These are phyloP conservation scores for Rhodocollybia butyracea DNA, from an alignment of 768 basidiomycete species.

Conservation along the genomic window DNA sequence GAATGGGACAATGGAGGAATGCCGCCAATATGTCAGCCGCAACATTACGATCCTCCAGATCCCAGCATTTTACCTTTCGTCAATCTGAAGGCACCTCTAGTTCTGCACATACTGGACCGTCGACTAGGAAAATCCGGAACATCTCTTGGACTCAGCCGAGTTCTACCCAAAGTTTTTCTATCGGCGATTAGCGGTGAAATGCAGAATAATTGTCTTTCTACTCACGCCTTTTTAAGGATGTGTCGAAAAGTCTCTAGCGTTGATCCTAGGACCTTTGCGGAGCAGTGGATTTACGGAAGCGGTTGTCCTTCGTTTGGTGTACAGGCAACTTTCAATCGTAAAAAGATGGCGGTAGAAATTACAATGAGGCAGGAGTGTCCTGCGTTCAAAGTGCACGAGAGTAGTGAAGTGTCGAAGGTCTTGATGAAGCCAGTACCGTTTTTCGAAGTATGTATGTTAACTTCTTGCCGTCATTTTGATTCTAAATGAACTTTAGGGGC, in stretches of 20 bases:
- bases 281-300: conserved; percentile 98
- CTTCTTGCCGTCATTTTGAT: conserved; percentile 1
- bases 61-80: conserved; percentile 77
- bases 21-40: conserved; percentile 93
- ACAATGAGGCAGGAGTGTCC: conserved; percentile 88
- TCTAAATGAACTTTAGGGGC: conserved; percentile 48
- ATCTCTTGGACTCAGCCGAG: conserved; percentile 88
- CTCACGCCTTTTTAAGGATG: conserved; percentile 84
- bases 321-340: conserved; percentile 89
- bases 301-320: conserved; percentile 93
- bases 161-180: conserved; percentile 92
- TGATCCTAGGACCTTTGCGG: conserved; percentile 88
- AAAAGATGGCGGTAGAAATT: conserved; percentile 98
- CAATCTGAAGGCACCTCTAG: conserved; percentile 93
- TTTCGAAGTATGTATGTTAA: conserved; percentile 66
- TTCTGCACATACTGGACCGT: conserved; percentile 92
- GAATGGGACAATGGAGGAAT: conserved; percentile 85
- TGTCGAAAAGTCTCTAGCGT: conserved; percentile 93
- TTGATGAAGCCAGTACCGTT: conserved; percentile 80
- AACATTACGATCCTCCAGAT: conserved; percentile 81
- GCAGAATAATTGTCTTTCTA: conserved; percentile 80
- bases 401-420: conserved; percentile 61
- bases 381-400: conserved; percentile 69
- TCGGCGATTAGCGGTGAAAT: conserved; percentile 92
- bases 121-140: conserved; percentile 94